Evolutionary conservation across 2,329 filamentous ascomycete genomes (phyloP), one percentile per base, ranked within the genome.

Genomic region (Hyphodiscus sp.): DNA sequence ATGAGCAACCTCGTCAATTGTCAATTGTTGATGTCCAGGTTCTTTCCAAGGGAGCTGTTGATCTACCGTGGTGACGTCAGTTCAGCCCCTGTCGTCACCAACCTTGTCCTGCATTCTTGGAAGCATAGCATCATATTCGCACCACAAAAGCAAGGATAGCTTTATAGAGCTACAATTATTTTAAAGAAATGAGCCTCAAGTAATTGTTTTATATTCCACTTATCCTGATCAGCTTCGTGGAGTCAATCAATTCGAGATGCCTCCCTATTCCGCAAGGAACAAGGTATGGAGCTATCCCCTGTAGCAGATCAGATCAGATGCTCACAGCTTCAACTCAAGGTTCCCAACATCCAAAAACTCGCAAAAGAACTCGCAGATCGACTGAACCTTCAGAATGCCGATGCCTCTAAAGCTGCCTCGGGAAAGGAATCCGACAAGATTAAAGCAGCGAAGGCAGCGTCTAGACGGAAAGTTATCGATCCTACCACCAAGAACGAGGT

Each of bases 321-420:
- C 23, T 26, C 4, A 26, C 23, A 26, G 23, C 23, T 26, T 26
- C 23, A 26, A 26, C 23, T 8, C 18, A n/a, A 60, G 58, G 58
- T 60, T 47, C 58, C 58, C 3, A 60, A 56, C 18, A 60, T 60
- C 16, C 58, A 60, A 45, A 60, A 58, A 30, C 58, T 60, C 16
- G 58, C 53, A 45, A 30, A 53, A 54, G 58, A 60, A 38, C 58
- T 60, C 20, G 53, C 58, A 26, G 7, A 58, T n/a, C 45, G 58
- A 52, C 50, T 60, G 15, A 60, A 57, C 20, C 52, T 60, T 20
- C 56, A 60, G 41, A 56, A 58, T 41, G 30, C 50, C 16, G 58
- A 60, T 51, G 58, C 58, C 20, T 60, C 58, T 2, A 60, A 60
- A 54, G 58, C 54, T 20, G 56, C 56, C n/a, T 45, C 53, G 8